Evolutionary conservation across 2,329 filamentous ascomycete species (phyloP), one percentile per base, ranked within the genome.

Genomic region (Colletotrichum cereale): DNA sequence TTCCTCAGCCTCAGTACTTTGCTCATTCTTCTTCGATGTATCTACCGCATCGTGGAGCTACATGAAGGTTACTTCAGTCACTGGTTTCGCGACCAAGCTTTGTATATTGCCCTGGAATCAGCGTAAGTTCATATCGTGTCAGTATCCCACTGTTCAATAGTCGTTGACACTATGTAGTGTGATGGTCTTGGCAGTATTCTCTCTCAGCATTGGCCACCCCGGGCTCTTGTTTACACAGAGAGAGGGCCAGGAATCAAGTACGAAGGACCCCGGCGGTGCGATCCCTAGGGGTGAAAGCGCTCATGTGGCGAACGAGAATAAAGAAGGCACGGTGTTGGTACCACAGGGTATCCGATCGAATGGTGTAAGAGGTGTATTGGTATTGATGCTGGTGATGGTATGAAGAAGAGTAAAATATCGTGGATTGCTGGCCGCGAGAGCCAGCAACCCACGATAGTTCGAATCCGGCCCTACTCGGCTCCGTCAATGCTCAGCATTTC

Each of bases 1-100:
- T 86, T 85, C 31, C 79, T 90, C 14, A 78, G 81, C 1, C 75
- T 88, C 4, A 84, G 87, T 1, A 90, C 87, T 3, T 55, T 90
- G 8, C 84, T 85, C 62, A 87, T 91, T 73, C 84, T 90, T 62
- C 84, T 87, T 10, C 82, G 89, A 31, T 89, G 86, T 60, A 84
- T 86, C 36, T 91, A 89, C 75, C 85, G 89, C 55, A 87, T 90
- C 38, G 86, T 85, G 0, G 89, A 91, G 80, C 77, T 91, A 67
- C 84, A 84, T 55, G 82, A 87, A 38, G 89, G 89, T 2, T 91
- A 88, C 80, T 76, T 74, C 6, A 87, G 87, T 1, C 77, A 82
- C 21, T 76, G 89, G 70, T 86, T 88, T 62, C 78, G 77, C 47
- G 78, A 86, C 50, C 77, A 87, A 73, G 75, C 75, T 0, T 74